A percentile compares a stretch with the other conserved stretches of the same genome.
Conservation (phyloP, 2,329 filamentous ascomycete genomes). For the Aspergillus tamarii region DNA sequence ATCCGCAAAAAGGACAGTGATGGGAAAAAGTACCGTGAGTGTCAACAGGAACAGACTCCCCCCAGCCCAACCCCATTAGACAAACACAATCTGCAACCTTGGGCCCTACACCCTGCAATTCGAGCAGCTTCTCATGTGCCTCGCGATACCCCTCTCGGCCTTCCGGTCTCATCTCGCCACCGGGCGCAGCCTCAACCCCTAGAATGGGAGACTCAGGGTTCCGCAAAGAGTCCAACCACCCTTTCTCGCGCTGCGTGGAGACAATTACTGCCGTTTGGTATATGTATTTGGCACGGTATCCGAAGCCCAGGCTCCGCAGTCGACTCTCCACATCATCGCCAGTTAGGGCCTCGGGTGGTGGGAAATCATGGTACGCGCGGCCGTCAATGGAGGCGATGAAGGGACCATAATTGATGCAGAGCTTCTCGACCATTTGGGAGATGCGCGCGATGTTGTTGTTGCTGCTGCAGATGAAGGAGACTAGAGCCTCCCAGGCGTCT, state of each 20-base stretch:
- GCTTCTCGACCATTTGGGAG: slow-evolving; percentile 92
- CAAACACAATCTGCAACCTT: slow-evolving; percentile 98
- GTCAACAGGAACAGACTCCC: slow-evolving; percentile 91
- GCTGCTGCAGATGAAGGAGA: slow-evolving; percentile 97
- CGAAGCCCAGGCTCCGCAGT: slow-evolving; percentile 83
- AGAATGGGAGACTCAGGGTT: slow-evolving; percentile 74
- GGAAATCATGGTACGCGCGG: slow-evolving; percentile 84
- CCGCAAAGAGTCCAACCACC: slow-evolving; percentile 76
- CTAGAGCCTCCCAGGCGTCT: slow-evolving; percentile 91
- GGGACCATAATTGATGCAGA: slow-evolving; percentile 83
- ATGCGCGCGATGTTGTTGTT: slow-evolving; percentile 98
- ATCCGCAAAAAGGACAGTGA: background rate
- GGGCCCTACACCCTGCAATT: slow-evolving; percentile 85
- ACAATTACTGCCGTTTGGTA: slow-evolving; percentile 81
- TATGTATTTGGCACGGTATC: slow-evolving; percentile 92
- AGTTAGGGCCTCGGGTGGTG: slow-evolving; percentile 72
- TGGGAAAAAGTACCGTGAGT: slow-evolving; percentile 66
- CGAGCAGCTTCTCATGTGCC: slow-evolving; percentile 79
- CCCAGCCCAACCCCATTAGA: slow-evolving; percentile 95
- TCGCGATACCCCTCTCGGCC: slow-evolving; percentile 69
- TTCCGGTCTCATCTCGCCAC: slow-evolving; percentile 54
- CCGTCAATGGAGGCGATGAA: slow-evolving; percentile 71
- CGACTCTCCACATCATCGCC: slow-evolving; percentile 75
- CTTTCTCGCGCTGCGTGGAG: slow-evolving; percentile 64
- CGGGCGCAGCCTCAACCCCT: slow-evolving; percentile 47